These are phyloP conservation scores for Lizonia empirigonia DNA, from an alignment of 2,329 filamentous ascomycete genomes.

Conservation along the genomic window DNA sequence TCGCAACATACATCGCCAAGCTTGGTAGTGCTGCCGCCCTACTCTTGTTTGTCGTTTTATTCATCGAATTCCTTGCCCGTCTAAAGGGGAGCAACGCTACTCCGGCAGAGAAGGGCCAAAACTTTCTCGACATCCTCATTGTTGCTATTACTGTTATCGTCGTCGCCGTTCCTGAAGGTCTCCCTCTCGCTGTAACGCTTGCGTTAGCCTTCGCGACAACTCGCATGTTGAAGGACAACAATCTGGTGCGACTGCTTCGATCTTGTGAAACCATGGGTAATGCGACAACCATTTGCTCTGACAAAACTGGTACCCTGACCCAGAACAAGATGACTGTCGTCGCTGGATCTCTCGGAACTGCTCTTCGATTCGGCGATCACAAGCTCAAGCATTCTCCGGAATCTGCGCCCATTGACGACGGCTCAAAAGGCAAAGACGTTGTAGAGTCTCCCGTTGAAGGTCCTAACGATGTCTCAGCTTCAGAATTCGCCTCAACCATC, in stretches of 20 bases:
- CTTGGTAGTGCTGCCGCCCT: constrained; percentile 77
- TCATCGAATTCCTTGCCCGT: constrained; percentile 81
- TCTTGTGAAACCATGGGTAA: constrained; percentile 76
- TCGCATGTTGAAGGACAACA: constrained; percentile 72
- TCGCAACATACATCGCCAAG: constrained; percentile 82
- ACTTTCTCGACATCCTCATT: constrained; percentile 67
- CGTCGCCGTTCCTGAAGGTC: constrained; percentile 70
- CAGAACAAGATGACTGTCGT: constrained; percentile 66
- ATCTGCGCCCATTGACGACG: constrained; percentile 31
- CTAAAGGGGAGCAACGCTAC: constrained; percentile 61
- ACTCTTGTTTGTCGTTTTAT: constrained; percentile 79
- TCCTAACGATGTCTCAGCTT: constrained; percentile 56
- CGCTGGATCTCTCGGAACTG: constrained; percentile 69
- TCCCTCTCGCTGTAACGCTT: constrained; percentile 70
- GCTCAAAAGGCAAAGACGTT: constrained; percentile 40
- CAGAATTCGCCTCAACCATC: constrained; percentile 61
- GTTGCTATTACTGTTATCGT: constrained; percentile 70
- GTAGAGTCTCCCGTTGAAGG: constrained; percentile 46
- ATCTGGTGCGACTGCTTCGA: constrained; percentile 69
- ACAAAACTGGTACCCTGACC: constrained; percentile 54
- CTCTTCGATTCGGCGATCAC: constrained; percentile 60
- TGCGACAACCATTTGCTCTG: constrained; percentile 77
- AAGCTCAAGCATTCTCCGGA: constrained; percentile 36
- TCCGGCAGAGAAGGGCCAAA: constrained; percentile 76
- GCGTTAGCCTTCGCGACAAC: constrained; percentile 71